Evolutionary conservation across 352 stramenopile species (phyloP).

Genomic region (Globisporangium yorkense): DNA sequence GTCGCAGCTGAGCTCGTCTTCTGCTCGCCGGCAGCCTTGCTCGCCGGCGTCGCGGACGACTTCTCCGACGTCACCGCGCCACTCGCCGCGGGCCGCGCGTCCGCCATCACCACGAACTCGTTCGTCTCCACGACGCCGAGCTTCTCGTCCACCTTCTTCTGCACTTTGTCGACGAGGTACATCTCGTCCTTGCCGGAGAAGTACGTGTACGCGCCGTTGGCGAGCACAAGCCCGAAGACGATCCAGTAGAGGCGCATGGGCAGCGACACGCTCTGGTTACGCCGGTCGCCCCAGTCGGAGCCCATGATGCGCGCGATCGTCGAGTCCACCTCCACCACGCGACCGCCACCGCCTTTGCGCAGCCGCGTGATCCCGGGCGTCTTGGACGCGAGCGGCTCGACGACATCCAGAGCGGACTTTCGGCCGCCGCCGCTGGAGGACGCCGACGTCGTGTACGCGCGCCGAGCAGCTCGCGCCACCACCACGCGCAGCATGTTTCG

Average conservation of each 20-base stretch:
- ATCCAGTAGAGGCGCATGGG: conserved; percentile 74
- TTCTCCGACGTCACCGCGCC: no score
- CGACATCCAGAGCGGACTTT: background rate
- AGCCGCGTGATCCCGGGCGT: conserved; percentile 34
- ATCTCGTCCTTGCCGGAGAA: conserved; percentile 44
- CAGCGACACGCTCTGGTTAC: conserved; percentile 51
- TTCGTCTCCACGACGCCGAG: conserved; percentile 35
- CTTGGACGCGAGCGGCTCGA: conserved; percentile 4
- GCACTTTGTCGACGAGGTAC: conserved; percentile 46
- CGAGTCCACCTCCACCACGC: conserved; percentile 48
- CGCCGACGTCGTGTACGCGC: background rate
- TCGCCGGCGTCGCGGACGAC: no score
- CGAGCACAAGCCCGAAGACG: conserved; percentile 47
- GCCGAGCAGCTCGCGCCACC: background rate
- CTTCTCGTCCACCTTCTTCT: conserved; percentile 52
- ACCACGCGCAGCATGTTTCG: no score
- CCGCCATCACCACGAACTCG: conserved; percentile 34
- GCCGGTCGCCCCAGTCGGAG: conserved; percentile 71
- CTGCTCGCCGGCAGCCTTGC: background rate
- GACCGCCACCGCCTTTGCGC: conserved; percentile 21
- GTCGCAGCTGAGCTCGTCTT: background rate
- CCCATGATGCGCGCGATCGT: conserved; percentile 61
- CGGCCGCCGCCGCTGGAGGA: background rate
- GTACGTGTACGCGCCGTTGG: conserved; percentile 60
- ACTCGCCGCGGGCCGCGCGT: background rate